Percentiles rank a stretch among this genome's conserved stretches.
phyloP scores from a whole-genome alignment of 331 rosid species.

The Erythrophleum ivorense region DNA sequence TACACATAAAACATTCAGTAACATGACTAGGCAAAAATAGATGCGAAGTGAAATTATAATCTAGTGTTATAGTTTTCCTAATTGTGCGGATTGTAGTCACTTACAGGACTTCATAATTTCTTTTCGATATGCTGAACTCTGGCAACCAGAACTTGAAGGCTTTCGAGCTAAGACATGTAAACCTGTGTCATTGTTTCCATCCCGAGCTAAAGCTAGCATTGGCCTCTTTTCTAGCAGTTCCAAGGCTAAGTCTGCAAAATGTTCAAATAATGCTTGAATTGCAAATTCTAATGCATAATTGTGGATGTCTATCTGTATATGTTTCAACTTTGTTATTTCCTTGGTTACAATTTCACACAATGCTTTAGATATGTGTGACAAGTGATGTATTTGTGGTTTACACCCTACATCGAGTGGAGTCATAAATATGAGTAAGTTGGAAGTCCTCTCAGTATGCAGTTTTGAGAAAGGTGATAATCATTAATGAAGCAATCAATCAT shows the following conservation, averaged over 20 bases:
- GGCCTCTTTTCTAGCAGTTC: constrained; percentile 32
- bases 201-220: constrained; percentile 31
- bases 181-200: constrained; percentile 2
- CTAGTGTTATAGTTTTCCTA: neutral
- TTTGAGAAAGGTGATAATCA: neutral
- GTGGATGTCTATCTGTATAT: neutral
- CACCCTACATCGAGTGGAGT: neutral
- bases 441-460: neutral
- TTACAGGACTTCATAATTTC: constrained; percentile 31
- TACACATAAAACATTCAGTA: neutral
- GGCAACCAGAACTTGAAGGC: constrained; percentile 15
- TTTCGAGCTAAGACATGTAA: constrained; percentile 52
- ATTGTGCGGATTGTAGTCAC: neutral
- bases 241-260: constrained; percentile 41
- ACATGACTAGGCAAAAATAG: neutral
- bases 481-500: neutral
- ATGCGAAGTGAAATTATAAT: neutral
- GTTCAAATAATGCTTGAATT: neutral
- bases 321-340: neutral
- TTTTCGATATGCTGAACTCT: neutral
- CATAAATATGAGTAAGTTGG: neutral
- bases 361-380: too few species aligned
- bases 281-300: neutral
- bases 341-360: neutral
- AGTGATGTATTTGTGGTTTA: neutral